phyloP scores from a whole-genome alignment of 2,329 filamentous ascomycete species.

The Aspergillus pseudoglaucus region DNA sequence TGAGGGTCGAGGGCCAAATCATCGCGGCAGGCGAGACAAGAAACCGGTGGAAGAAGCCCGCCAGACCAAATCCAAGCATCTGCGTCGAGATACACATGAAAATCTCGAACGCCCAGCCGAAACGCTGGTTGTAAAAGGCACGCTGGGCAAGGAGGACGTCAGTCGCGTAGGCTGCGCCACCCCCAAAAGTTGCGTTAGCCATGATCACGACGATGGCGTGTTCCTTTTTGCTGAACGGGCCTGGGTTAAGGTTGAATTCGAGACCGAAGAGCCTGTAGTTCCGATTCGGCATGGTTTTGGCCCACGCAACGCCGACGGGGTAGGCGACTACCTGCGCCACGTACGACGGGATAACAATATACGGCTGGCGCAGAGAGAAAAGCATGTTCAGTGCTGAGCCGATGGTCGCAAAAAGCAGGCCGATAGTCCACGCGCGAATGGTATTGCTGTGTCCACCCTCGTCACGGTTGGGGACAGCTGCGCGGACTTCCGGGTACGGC shows the following conservation, averaged over 20 bases:
- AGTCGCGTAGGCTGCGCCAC: slow-evolving; percentile 51
- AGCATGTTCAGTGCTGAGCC: slow-evolving; percentile 58
- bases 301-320: slow-evolving; percentile 42
- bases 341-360: slow-evolving; percentile 54
- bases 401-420: slow-evolving; percentile 54
- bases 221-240: slow-evolving; percentile 44
- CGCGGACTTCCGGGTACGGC: slow-evolving; percentile 61
- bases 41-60: slow-evolving; percentile 29
- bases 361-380: slow-evolving; percentile 52
- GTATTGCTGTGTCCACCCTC: slow-evolving; percentile 60
- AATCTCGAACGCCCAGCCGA: slow-evolving; percentile 56
- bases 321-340: slow-evolving; percentile 59
- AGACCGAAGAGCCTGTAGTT: slow-evolving; percentile 32
- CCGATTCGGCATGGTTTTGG: slow-evolving; percentile 30
- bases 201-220: slow-evolving; percentile 42
- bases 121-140: slow-evolving; percentile 65
- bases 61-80: slow-evolving; percentile 52
- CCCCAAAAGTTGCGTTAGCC: slow-evolving; percentile 62
- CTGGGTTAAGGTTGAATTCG: slow-evolving; percentile 36
- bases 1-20: slow-evolving; percentile 67
- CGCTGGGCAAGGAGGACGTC: slow-evolving; percentile 42
- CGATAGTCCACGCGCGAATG: slow-evolving; percentile 58
- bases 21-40: slow-evolving; percentile 48
- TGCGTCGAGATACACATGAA: slow-evolving; percentile 51
- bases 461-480: slow-evolving; percentile 59